These are phyloP conservation scores for Carex myosuroides DNA, from an alignment of 176 grass and related monocot species.

Conservation along the genomic window DNA sequence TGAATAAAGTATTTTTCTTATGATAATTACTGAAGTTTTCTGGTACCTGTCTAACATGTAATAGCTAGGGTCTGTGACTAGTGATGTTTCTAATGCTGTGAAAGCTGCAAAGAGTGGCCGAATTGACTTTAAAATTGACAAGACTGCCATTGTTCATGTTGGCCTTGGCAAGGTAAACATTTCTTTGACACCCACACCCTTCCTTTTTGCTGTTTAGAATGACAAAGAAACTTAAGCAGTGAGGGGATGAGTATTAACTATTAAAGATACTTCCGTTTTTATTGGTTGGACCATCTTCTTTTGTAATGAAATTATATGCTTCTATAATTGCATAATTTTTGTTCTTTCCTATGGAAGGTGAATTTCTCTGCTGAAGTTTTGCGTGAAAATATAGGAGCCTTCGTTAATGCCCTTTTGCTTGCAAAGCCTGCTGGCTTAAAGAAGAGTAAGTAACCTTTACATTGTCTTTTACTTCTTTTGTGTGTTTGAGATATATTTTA, in stretches of 20 bases:
- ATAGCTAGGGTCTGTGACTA: conserved; percentile 91
- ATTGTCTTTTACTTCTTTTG: conserved; percentile 2
- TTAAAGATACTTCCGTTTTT: background rate
- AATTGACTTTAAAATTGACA: conserved; percentile 96
- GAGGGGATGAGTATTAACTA: background rate
- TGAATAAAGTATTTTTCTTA: conserved; percentile 4
- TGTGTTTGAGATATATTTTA: conserved; percentile 17
- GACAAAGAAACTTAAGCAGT: conserved; percentile 16
- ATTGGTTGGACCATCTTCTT: background rate
- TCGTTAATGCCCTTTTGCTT: conserved; percentile 88
- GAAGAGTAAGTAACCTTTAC: conserved; percentile 64
- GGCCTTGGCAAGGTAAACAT: conserved; percentile 83
- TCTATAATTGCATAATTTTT: conserved; percentile 22
- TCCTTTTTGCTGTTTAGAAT: background rate
- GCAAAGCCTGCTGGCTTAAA: conserved; percentile 88
- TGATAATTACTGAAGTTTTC: background rate
- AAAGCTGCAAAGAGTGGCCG: conserved; percentile 83
- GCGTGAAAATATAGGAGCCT: conserved; percentile 94
- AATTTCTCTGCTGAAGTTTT: conserved; percentile 87
- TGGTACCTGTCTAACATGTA: conserved; percentile 1
- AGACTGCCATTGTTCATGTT: conserved; percentile 98
- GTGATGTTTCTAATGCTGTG: conserved; percentile 78
- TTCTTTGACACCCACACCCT: background rate
- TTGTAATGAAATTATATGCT: background rate
- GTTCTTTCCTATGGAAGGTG: conserved; percentile 43